Evolutionary conservation across 345 rosid genomes (phyloP), one percentile per base, ranked within the genome.

Genomic region (Cardamine occulta): DNA sequence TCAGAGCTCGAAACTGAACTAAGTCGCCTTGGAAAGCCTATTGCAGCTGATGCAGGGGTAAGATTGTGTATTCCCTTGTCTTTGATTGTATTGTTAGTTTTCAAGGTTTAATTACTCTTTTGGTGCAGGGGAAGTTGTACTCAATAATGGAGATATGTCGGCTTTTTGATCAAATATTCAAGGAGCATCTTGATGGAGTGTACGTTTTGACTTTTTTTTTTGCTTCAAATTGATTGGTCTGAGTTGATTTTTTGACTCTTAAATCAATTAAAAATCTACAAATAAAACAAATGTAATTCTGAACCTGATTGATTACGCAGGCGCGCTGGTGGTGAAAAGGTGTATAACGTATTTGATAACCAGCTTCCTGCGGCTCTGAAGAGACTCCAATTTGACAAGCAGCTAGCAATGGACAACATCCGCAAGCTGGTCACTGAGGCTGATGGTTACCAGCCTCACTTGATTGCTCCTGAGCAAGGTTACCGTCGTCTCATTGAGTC

Each of bases 401-500:
- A 96, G 80, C 91, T 96, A 19, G 80, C 99, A 3, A 96, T 96
- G 99, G 98, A 96, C 80, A 93, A 96, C 78, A 89, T 96, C 55
- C 89, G 90, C 44, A 96, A 93, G 86, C 87, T 96, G 75, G 94
- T 96, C 61, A 91, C 99, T 52, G 99, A 96, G 86, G 99, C 99
- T 57, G 99, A 96, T 83, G 99, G 99, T 58, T 96, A 96, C 81
- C 99, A 96, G 72, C 99, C 99, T 55, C 99, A 96, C 79, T 80
- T 96, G 78, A 93, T 96, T 76, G 99, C 99, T 84, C 99, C 99
- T 28, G 99, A 96, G 67, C 99, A 96, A 82, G 99, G 99, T 48
- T 96, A 96, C 76, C 97, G 99, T 37, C 98, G 99, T 59, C 89
- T 96, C 80, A 96, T 96, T 37, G 99, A 96, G 80, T 93, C 99